Evolutionary conservation across 1,139 yeast species (phyloP).

Genomic region (Saccharomycopsis hybrid): DNA sequence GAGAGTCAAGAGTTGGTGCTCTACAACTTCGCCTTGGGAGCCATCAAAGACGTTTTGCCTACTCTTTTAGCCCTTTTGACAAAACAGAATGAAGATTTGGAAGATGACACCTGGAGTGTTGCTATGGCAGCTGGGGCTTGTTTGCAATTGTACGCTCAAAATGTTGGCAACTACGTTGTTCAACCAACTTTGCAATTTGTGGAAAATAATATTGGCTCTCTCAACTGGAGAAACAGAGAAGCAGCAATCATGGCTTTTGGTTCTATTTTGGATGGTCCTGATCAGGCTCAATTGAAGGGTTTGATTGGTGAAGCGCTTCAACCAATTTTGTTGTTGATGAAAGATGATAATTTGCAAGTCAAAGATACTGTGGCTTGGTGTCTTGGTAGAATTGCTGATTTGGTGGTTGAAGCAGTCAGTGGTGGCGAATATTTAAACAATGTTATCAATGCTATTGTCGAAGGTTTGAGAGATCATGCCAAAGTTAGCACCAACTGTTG

Average conservation of each 20-base stretch:
- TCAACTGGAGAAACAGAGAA: constrained; percentile 83
- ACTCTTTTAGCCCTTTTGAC: constrained; percentile 73
- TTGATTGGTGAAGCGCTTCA: constrained; percentile 76
- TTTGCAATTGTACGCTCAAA: constrained; percentile 86
- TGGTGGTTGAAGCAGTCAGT: constrained; percentile 73
- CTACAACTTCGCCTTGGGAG: constrained; percentile 77
- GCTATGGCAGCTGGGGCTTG: constrained; percentile 99
- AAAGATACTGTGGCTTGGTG: constrained; percentile 99
- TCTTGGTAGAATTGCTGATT: constrained; percentile 90
- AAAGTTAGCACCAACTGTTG: constrained; percentile 93
- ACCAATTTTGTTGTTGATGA: constrained; percentile 68
- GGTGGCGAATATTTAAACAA: constrained; percentile 56
- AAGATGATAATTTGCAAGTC: constrained; percentile 73
- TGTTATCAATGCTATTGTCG: constrained; percentile 63
- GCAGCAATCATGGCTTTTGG: constrained; percentile 99
- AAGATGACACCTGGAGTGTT: constrained; percentile 94
- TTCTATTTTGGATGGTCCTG: constrained; percentile 93
- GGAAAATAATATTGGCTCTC: constrained; percentile 54
- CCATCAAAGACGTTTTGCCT: constrained; percentile 81
- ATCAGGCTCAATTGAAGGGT: constrained; percentile 56
- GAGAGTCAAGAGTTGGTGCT: constrained; percentile 37
- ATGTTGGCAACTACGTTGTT: constrained; percentile 79
- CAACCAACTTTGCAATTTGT: constrained; percentile 82
- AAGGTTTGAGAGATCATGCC: constrained; percentile 84
- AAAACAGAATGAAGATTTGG: constrained; percentile 83